These are phyloP conservation scores for Arthrobotrys megalospora DNA, from an alignment of 2,329 filamentous ascomycete species.

Conservation along the genomic window DNA sequence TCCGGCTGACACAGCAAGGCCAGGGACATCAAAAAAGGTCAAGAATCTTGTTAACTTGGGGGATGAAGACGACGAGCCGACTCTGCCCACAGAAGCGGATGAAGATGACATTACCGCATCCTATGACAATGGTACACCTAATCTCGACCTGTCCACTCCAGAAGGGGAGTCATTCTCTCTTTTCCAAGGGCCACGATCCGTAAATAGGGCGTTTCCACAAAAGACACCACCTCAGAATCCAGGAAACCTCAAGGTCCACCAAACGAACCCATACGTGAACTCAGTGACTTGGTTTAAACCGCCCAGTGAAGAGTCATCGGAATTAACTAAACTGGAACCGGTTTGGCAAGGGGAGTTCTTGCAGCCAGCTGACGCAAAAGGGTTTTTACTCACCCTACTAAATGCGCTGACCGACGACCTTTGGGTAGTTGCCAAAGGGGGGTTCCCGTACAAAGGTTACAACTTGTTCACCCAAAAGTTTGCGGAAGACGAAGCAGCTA, in stretches of 20 bases:
- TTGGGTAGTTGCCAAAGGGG: slow-evolving; percentile 21
- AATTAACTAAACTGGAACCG: slow-evolving; percentile 21
- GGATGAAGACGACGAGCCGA: slow-evolving; percentile 26
- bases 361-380: slow-evolving; percentile 18
- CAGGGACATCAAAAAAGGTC: neutral
- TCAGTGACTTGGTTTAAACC: slow-evolving; percentile 35
- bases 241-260: neutral
- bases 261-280: slow-evolving; percentile 12
- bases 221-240: neutral
- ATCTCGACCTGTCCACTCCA: slow-evolving; percentile 23
- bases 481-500: slow-evolving; percentile 22
- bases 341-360: slow-evolving; percentile 39
- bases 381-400: slow-evolving; percentile 21
- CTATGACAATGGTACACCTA: slow-evolving; percentile 4
- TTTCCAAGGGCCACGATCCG: neutral
- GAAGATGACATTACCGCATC: neutral
- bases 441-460: slow-evolving; percentile 35
- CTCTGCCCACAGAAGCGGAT: slow-evolving; percentile 24
- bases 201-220: neutral
- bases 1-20: slow-evolving; percentile 15
- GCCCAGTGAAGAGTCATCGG: slow-evolving; percentile 6
- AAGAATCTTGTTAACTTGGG: neutral
- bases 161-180: slow-evolving; percentile 23
- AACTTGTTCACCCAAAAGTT: slow-evolving; percentile 33
- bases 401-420: slow-evolving; percentile 20